phyloP scores from a whole-genome alignment of 2,329 filamentous ascomycete genomes.

The Hypoxylon sp. region DNA sequence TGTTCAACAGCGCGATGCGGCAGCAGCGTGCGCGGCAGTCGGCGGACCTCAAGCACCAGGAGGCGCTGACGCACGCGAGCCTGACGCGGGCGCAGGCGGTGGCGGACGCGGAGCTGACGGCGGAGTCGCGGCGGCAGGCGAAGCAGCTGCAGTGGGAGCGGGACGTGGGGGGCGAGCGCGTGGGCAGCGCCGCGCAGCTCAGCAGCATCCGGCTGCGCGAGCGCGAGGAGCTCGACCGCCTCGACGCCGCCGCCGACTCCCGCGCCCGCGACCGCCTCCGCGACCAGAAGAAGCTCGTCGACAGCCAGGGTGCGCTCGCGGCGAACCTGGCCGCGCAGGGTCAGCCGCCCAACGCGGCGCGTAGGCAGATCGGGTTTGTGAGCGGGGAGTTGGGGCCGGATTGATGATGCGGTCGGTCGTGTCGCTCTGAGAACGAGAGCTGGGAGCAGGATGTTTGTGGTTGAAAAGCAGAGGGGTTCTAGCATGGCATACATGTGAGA shows the following conservation, averaged over 20 bases:
- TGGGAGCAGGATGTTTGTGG: not conserved
- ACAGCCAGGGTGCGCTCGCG: constrained; percentile 52
- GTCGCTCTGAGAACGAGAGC: not conserved
- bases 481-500: no score
- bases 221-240: constrained; percentile 57
- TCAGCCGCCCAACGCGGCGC: constrained; percentile 47
- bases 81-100: constrained; percentile 54
- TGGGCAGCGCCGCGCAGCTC: constrained; percentile 59
- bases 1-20: constrained; percentile 49
- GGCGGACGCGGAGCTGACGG: constrained; percentile 56
- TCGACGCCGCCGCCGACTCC: constrained; percentile 57
- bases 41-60: constrained; percentile 55
- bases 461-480: no score
- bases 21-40: constrained; percentile 49
- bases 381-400: constrained; percentile 55
- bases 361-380: constrained; percentile 65
- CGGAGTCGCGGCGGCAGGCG: constrained; percentile 54
- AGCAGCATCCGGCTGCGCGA: constrained; percentile 59
- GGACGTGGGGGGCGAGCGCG: constrained; percentile 54
- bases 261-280: constrained; percentile 55
- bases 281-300: constrained; percentile 61
- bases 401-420: constrained; percentile 3
- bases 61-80: constrained; percentile 55
- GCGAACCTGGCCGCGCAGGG: constrained; percentile 47
- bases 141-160: constrained; percentile 59